These are phyloP conservation scores for Leccinellum rugosiceps DNA, from an alignment of 768 basidiomycete species.

Conservation along the genomic window DNA sequence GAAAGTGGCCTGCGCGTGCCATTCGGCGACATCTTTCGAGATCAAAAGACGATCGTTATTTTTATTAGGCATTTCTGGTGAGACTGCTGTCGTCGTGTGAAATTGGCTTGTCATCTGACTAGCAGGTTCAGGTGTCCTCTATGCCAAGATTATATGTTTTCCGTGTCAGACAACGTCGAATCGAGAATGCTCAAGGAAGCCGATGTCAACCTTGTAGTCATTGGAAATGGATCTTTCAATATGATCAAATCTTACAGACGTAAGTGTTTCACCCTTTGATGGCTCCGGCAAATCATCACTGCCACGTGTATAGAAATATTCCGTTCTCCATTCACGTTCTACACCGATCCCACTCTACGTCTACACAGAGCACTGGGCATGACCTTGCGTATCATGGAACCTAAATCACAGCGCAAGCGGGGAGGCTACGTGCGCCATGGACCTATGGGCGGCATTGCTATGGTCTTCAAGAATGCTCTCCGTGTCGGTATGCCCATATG, in stretches of 20 bases:
- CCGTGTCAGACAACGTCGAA: conserved; percentile 50
- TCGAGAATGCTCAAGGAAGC: conserved; percentile 45
- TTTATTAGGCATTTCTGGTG: conserved; percentile 89
- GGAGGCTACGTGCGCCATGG: conserved; percentile 70
- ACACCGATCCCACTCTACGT: conserved; percentile 70
- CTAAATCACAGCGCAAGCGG: conserved; percentile 40
- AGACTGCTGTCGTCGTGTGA: conserved; percentile 9
- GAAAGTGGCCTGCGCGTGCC: conserved; percentile 62
- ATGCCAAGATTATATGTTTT: conserved; percentile 86
- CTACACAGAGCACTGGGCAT: conserved; percentile 79
- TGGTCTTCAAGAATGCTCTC: conserved; percentile 68
- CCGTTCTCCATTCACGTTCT: conserved; percentile 66
- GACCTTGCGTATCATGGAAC: conserved; percentile 46
- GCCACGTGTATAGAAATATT: conserved; percentile 53
- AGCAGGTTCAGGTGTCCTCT: conserved; percentile 57
- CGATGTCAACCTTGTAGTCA: conserved; percentile 62
- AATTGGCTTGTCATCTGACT: conserved; percentile 1
- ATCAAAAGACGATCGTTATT: conserved; percentile 63
- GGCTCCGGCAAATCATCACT: neutral
- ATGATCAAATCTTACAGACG: conserved; percentile 75
- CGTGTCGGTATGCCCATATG: conserved; percentile 78
- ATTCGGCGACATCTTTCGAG: conserved; percentile 66
- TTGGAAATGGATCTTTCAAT: conserved; percentile 74
- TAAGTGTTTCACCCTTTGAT: conserved; percentile 29
- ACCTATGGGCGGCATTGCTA: conserved; percentile 62